Conservation (phyloP, 768 basidiomycete genomes). For the Cubamyces lactineus region DNA sequence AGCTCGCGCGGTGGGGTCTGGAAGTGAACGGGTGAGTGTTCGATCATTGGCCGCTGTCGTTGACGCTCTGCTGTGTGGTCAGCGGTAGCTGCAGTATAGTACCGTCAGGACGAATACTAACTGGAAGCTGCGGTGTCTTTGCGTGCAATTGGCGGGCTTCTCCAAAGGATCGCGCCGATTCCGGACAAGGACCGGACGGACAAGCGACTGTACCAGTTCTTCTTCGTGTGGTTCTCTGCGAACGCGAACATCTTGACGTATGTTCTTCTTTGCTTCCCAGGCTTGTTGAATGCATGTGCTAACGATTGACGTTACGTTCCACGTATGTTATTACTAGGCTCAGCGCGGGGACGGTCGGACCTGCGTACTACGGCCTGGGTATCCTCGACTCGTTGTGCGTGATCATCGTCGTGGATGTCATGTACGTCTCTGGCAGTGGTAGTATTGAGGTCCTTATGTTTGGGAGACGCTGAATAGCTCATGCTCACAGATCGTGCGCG, state of each 20-base stretch:
- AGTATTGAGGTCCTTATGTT: not conserved
- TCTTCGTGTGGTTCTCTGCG: constrained; percentile 73
- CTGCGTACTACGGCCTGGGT: constrained; percentile 51
- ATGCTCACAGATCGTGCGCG: constrained; percentile 33
- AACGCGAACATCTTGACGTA: constrained; percentile 68
- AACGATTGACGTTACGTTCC: not conserved
- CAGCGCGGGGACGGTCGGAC: constrained; percentile 53
- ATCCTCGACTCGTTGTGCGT: constrained; percentile 46
- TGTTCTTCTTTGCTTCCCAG: constrained; percentile 19
- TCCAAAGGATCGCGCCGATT: constrained; percentile 56
- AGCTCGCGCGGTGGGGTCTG: constrained; percentile 28
- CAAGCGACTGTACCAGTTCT: constrained; percentile 61
- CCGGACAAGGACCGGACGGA: constrained; percentile 54
- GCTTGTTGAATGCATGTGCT: too few species aligned
- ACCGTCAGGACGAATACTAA: too few species aligned
- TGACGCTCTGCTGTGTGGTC: too few species aligned
- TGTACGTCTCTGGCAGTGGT: constrained; percentile 37
- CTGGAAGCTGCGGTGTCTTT: too few species aligned
- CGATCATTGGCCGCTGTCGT: too few species aligned
- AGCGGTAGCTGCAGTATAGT: too few species aligned
- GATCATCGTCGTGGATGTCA: constrained; percentile 48
- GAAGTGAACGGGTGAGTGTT: constrained; percentile 33
- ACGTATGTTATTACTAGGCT: constrained; percentile 35
- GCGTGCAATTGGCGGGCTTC: not conserved
- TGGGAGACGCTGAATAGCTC: not conserved